These are phyloP conservation scores for Phaseolus coccineus DNA, from an alignment of 331 rosid genomes.

Conservation along the genomic window DNA sequence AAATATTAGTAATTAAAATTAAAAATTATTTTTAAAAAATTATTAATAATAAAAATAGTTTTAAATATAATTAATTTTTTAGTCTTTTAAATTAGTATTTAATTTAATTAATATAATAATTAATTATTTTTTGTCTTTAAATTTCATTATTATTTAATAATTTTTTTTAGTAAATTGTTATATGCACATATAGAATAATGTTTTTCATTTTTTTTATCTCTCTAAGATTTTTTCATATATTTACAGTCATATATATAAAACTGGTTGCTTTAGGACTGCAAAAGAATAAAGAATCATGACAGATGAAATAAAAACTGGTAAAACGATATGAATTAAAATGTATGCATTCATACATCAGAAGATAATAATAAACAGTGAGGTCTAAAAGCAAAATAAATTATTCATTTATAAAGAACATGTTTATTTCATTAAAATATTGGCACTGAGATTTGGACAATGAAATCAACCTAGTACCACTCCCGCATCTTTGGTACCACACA, in stretches of 20 bases:
- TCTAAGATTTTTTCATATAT: neutral
- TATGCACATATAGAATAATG: too few relatives aligned
- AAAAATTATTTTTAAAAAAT: too few relatives aligned
- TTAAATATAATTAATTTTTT: too few relatives aligned
- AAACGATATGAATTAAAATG: neutral
- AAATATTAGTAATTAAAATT: too few relatives aligned
- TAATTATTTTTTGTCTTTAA: too few relatives aligned
- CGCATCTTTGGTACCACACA: neutral
- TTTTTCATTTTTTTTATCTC: too few relatives aligned
- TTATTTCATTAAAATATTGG: neutral
- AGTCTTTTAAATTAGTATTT: too few relatives aligned
- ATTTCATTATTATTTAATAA: too few relatives aligned
- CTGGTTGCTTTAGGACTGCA: neutral
- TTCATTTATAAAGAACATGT: neutral
- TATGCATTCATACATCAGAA: neutral
- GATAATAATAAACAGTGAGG: neutral
- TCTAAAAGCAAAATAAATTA: neutral
- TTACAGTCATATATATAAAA: neutral
- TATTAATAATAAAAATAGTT: too few relatives aligned
- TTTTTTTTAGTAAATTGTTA: too few relatives aligned
- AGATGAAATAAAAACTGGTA: neutral
- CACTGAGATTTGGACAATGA: neutral
- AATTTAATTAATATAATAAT: too few relatives aligned
- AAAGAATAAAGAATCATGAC: neutral
- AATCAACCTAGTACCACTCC: neutral